Evolutionary conservation across 2,329 filamentous ascomycete species (phyloP), one percentile per base, ranked within the genome.

Genomic region (Fusarium sarcochroum): DNA sequence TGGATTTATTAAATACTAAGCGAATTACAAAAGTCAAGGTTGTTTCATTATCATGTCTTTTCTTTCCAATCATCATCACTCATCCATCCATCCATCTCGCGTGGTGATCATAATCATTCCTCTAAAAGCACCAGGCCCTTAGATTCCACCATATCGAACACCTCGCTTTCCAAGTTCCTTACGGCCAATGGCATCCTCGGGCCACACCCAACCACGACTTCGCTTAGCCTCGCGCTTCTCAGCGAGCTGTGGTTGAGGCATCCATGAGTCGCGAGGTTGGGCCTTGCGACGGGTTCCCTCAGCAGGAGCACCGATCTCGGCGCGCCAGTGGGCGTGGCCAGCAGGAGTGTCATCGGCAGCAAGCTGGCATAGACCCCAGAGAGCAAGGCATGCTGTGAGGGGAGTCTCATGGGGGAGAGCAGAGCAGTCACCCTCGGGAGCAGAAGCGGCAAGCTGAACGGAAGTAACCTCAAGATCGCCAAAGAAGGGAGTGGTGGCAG

Each of bases 401-500:
- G 85, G 84, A 7, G 83, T 78, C 46, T 81, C 80, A 76, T 70
- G 70, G 80, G 72, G 18, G 73, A 75, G 40, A 68, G 75, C 74
- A 15, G 70, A 75, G 32, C 73, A 63, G 7, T 72, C 73, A 18
- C 63, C 65, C 42, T 75, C 76, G 9, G 76, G 76, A 11, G 76
- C 73, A 13, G 79, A 69, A 44, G 80, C 76, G n/a, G 84, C 85
- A 38, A 90, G 85, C 73, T 87, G 87, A 20, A 90, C 85, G 42
- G 83, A 86, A 18, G 84, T 82, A 27, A 97, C 86, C 78, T 98
- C 94, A 7, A 98, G 84, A 79, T 90, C 93, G n/a, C 95, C 94
- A 76, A 97, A 98, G 77, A 93, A 90, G 0, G 94, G 94, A 2
- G 89, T 89, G 40, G 85, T 81, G 74, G 86, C 90, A 71, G 77